Conservation (phyloP, 108 stramenopile species). For the Discostella stelligeroides region DNA sequence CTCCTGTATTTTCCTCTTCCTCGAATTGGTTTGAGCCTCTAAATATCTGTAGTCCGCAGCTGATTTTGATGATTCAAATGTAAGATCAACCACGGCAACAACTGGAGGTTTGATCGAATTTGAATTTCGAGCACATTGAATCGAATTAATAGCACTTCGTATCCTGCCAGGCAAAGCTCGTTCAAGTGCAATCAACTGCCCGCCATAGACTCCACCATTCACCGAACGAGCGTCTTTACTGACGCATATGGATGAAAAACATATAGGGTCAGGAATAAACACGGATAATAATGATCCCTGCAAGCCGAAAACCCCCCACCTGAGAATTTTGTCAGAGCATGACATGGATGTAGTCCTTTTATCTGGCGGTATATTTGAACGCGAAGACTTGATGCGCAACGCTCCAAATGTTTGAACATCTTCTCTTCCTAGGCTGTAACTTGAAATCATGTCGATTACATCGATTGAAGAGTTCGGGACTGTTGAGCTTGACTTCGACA, state of each 20-base stretch:
- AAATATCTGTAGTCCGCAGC: slow-evolving; percentile 26
- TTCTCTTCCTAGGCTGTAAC: slow-evolving; percentile 62
- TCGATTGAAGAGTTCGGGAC: not conserved
- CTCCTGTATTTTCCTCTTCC: slow-evolving; percentile 10
- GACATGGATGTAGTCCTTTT: slow-evolving; percentile 85
- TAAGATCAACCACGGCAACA: slow-evolving; percentile 47
- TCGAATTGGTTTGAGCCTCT: slow-evolving; percentile 2
- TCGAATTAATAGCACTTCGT: slow-evolving; percentile 26
- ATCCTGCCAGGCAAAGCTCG: slow-evolving; percentile 62
- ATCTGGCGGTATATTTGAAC: slow-evolving; percentile 81
- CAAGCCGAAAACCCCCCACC: slow-evolving; percentile 85
- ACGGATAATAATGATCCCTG: slow-evolving; percentile 63
- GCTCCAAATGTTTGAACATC: slow-evolving; percentile 63
- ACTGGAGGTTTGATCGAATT: slow-evolving; percentile 35
- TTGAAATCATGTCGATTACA: slow-evolving; percentile 2
- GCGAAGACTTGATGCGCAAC: slow-evolving; percentile 87
- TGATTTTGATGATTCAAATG: slow-evolving; percentile 45
- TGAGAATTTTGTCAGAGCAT: slow-evolving; percentile 88
- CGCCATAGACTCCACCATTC: slow-evolving; percentile 19
- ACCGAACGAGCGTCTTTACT: slow-evolving; percentile 61
- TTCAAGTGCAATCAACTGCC: slow-evolving; percentile 60
- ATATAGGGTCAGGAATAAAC: slow-evolving; percentile 58
- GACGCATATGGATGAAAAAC: slow-evolving; percentile 64
- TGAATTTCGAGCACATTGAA: not conserved
- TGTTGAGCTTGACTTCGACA: slow-evolving; percentile 18